Evolutionary conservation across 73 alveolate species (phyloP), one percentile per base, ranked within the genome.

Genomic region (Symbiodinium pilosum): DNA sequence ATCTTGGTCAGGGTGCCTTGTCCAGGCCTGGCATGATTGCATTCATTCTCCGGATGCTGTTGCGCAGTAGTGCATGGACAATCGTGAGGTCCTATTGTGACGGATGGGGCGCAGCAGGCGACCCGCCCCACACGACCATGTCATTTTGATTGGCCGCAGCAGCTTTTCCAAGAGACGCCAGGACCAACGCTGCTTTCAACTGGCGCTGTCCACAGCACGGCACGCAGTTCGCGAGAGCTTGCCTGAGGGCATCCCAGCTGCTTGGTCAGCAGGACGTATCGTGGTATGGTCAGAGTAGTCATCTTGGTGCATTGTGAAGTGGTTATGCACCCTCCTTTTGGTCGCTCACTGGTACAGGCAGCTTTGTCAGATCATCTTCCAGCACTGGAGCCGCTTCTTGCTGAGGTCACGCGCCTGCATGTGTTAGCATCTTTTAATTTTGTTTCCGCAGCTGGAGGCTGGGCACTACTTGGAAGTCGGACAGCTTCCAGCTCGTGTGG

Each of bases 191-290:
- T 77, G 43, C 30, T 85, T 91, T 12, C 85, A 30, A 20, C 43
- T n/a, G 12, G 85, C 30, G 32, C 24, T 73, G 1, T n/a, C 43
- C 41, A 69, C 77, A 6, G 83, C 97, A 32, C 36, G 39, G 24
- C 97, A 56, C 18, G 97, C 97, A 1, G 97, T 91, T 42, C 71
- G 97, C 1, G 97, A 85, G n/a, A 51, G 47, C 18, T 54, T 91
- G 34, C 97, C 97, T 2, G 88, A 68, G 40, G 97, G 97, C 21
- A 54, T 91, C 81, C 97, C 97, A 68, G 97, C 54, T n/a, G 41
- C 95, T 9, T 89, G 85, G 86, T 86, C n/a, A 5, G 30, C 21
- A 16, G 71, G 21, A 52, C 30, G 12, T 21, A 16, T 52, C 21
- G 30, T 52, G 71, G 71, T 12, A 52, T 52, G 71, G 71, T 12